Conservation (phyloP, 2,329 filamentous ascomycete genomes). For the Coniochaeta sp. region DNA sequence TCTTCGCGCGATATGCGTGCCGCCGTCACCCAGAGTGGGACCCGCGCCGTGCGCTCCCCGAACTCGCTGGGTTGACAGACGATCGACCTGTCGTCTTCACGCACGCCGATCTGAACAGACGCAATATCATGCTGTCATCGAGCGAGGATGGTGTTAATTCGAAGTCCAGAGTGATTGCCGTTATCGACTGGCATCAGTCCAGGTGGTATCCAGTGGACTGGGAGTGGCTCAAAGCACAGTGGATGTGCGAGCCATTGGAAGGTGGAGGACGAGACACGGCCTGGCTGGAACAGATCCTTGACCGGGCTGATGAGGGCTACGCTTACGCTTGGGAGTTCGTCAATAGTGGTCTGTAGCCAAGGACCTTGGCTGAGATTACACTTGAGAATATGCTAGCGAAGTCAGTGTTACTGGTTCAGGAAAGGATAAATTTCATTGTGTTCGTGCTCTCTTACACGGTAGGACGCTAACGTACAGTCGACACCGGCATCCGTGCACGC, state of each 20-base stretch:
- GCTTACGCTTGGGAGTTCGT: not conserved
- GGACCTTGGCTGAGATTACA: no score
- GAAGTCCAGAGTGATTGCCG: not conserved
- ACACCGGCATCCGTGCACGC: no score
- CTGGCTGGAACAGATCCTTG: not conserved
- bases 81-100: not conserved
- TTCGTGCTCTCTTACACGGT: no score
- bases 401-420: no score
- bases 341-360: not conserved
- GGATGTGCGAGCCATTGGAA: not conserved
- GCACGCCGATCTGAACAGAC: not conserved
- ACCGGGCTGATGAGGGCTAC: not conserved
- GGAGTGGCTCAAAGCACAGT: not conserved
- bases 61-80: not conserved
- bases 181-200: not conserved
- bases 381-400: no score
- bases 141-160: not conserved
- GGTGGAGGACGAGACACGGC: not conserved
- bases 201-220: not conserved
- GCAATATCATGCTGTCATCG: not conserved
- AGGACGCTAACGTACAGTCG: no score
- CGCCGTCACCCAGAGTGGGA: not conserved
- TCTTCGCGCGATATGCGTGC: not conserved
- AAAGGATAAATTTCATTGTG: no score
- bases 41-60: not conserved